Evolutionary conservation across 257 asterid species (phyloP).

Genomic region (Galeopsis tetrahit): DNA sequence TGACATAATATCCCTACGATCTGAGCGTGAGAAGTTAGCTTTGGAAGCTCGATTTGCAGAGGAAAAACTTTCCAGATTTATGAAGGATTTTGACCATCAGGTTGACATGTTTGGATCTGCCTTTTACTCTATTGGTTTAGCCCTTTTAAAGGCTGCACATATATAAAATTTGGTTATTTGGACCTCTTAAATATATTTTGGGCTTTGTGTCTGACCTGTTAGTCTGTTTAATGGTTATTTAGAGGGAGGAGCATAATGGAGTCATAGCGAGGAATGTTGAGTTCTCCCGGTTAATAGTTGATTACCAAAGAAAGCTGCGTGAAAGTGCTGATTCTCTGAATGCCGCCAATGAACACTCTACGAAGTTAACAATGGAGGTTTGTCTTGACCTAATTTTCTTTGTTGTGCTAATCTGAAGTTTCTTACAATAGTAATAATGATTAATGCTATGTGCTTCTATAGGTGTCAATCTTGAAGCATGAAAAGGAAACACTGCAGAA

Average conservation of each 20-base stretch:
- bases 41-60: constrained; percentile 72
- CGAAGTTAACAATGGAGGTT: constrained; percentile 84
- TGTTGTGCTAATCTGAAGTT: constrained; percentile 7
- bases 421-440: constrained; percentile 4
- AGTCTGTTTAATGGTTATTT: constrained; percentile 28
- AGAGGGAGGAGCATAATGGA: constrained; percentile 78
- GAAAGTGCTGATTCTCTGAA: constrained; percentile 74
- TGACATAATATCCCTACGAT: constrained; percentile 60
- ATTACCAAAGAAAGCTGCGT: constrained; percentile 81
- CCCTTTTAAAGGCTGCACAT: neutral
- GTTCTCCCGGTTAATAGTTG: constrained; percentile 80
- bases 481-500: constrained; percentile 73
- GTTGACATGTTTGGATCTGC: constrained; percentile 40
- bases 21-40: constrained; percentile 81
- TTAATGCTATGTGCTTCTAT: constrained; percentile 4
- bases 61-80: constrained; percentile 73
- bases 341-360: constrained; percentile 70
- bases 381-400: neutral
- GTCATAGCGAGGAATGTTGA: constrained; percentile 79
- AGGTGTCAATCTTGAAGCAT: constrained; percentile 70
- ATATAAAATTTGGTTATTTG: neutral
- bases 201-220: constrained; percentile 19
- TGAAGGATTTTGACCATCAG: constrained; percentile 90
- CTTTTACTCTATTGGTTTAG: neutral
- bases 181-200: neutral